Conservation (phyloP, 1,139 yeast genomes). For the Pichia inconspicua region DNA sequence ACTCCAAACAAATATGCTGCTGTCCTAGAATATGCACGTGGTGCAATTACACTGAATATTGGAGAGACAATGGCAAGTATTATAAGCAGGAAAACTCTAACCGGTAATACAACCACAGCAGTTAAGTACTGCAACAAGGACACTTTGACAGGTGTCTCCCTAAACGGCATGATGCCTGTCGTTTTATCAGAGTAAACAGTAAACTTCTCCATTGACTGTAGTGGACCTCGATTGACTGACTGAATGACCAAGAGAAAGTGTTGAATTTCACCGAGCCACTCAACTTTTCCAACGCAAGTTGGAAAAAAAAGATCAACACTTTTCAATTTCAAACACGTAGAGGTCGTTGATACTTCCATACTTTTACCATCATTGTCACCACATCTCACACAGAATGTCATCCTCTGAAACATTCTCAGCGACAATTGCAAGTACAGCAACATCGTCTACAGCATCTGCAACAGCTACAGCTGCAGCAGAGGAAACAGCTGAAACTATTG, state of each 20-base stretch:
- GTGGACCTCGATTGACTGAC: too few species aligned
- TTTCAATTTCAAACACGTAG: background rate
- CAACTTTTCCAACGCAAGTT: background rate
- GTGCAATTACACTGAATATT: conserved; percentile 3
- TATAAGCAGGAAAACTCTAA: conserved; percentile 1
- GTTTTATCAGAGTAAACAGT: conserved; percentile 72
- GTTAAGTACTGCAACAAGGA: conserved; percentile 7
- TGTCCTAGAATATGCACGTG: background rate
- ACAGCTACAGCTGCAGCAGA: conserved; percentile 5
- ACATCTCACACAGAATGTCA: background rate
- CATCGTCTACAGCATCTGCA: background rate
- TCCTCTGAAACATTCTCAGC: background rate
- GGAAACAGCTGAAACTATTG: conserved; percentile 3
- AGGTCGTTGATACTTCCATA: background rate
- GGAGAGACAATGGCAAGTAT: conserved; percentile 4
- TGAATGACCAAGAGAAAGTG: too few species aligned
- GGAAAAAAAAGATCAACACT: background rate
- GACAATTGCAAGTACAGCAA: background rate
- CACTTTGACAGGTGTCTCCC: conserved; percentile 36
- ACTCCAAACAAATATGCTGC: conserved; percentile 19
- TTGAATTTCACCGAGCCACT: background rate
- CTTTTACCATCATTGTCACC: background rate
- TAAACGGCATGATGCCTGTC: conserved; percentile 75
- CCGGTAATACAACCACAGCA: conserved; percentile 3
- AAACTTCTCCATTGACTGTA: conserved; percentile 55